Base-by-base conservation (phyloP, 768 basidiomycete species). In the Phallus indusiatus region DNA sequence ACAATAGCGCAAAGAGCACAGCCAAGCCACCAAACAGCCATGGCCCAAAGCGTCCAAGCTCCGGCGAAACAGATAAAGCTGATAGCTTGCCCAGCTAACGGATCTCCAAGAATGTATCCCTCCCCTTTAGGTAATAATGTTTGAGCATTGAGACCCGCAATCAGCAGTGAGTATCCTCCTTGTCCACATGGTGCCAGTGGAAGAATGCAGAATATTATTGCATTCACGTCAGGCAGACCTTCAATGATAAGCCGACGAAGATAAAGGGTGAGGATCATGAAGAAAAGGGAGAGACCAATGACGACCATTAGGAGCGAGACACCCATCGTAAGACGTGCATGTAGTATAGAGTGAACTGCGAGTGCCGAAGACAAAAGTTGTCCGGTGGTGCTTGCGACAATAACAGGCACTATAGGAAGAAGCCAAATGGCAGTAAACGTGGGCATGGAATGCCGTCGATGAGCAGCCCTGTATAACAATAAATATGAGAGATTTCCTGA, bases 171-270 rank as follows among this genome's bases (percentile, higher is more conserved):
- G 62, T 77, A 83, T 1, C 82, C 84, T 10, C 83, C 78, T 66
- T 90, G 87, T 21, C 82, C 86, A 56, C 79, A 79, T 0, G 88
- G 86, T 2, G 88, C 89, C 1, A 90, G 69, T 0, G 87, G 86
- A n/a, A 90, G 75, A 68, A 89, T 88, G 4, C 80, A 74, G 5
- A 83, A 82, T 59, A 86, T 69, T 53, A 85, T 74, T 14, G 69
- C 69, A 2, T 66, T 64, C 21, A 78, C 78, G 4, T 73, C 70
- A 1, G 83, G 77, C 53, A 81, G 73, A 9, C 84, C 85, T 64
- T 81, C 66, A 10, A 81, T 61, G 56, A 86, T 76, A 10, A 85
- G 74, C 8, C 85, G 80, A 37, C 80, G 67, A 37, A 88, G 67
- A 66, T 88, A 88, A 52, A 81, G 72, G 1, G 83, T 79, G 57